Percentiles rank a stretch among this genome's conserved stretches.
Evolutionary conservation across 2,329 filamentous ascomycete genomes (phyloP).

Genomic region (Aureobasidium subglaciale): DNA sequence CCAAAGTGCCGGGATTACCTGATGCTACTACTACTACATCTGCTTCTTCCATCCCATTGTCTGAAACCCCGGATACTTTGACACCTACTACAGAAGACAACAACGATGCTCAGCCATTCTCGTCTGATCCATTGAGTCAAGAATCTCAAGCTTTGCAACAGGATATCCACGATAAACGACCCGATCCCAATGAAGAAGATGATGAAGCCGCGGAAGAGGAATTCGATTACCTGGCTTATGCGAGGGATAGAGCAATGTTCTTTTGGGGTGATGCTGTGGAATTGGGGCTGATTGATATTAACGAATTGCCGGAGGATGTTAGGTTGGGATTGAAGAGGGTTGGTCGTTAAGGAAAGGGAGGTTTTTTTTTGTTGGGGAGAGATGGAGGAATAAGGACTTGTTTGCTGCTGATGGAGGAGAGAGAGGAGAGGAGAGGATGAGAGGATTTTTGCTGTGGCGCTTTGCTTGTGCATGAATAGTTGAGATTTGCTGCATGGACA

Average conservation of each 20-base stretch:
- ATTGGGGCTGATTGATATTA: constrained; percentile 64
- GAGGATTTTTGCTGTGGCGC: no score
- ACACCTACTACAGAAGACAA: background rate
- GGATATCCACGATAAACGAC: constrained; percentile 24
- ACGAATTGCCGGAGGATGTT: constrained; percentile 69
- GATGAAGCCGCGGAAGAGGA: constrained; percentile 59
- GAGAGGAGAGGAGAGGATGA: no score
- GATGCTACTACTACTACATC: constrained; percentile 12
- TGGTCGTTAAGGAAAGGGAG: no score
- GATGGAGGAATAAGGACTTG: no score
- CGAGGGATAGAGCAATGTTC: constrained; percentile 83
- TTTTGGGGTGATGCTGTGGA: constrained; percentile 87
- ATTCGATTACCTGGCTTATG: constrained; percentile 90
- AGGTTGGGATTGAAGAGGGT: constrained; percentile 61
- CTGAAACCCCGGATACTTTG: background rate
- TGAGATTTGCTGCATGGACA: no score
- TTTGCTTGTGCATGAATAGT: no score
- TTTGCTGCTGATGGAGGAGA: no score
- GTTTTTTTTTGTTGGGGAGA: no score
- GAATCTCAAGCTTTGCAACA: constrained; percentile 18
- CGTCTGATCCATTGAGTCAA: constrained; percentile 16
- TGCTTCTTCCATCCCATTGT: constrained; percentile 14
- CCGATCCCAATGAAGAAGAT: constrained; percentile 23
- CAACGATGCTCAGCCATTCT: background rate
- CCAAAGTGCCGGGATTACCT: constrained; percentile 70